Base-by-base conservation (phyloP, 1,139 yeast genomes). In the Hansenula lynferdii region DNA sequence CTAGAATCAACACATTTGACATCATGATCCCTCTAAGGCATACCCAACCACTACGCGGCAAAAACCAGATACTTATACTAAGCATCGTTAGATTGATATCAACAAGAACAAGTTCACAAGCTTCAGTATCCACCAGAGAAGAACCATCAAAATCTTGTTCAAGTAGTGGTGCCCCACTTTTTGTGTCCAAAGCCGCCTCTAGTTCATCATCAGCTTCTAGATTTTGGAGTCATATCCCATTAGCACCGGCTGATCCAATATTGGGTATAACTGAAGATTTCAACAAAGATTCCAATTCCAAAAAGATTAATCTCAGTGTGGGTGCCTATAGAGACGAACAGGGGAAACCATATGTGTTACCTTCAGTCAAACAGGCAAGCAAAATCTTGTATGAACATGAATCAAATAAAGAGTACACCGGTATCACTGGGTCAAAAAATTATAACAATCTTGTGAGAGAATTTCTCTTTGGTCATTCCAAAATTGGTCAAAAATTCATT, bases 331-430 rank as follows among this genome's bases (percentile, higher is more conserved):
- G 96, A 60, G 96, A 87, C 60, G 74, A 79, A 51, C 52, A 63
- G 37, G 97, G 97, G 32, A 74, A 80, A 59, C 96, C 97, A 20
- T 85, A 94, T 81, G 80, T 90, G 31, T 72, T 90, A 39, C 95
- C 96, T 5, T 80, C 92, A 6, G 95, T 90, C n/a, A 74, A 67
- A 48, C 65, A 69, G 49, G 95, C 96, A 5, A 84, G 78, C 49
- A 56, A 60, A 28, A 41, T 51, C 7, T 42, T 63, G 9, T 58
- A 51, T 16, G 33, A 41, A 15, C 39, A 44, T 28, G 53, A 50
- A 37, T 15, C 44, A 1, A 82, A 86, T 67, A 95, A 87, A 65
- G 95, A 90, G 67, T 84, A 89, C 67, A 37, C 56, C 38, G 39
- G 94, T 8, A 90, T 92, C 55, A 69, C 80, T 18, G 98, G 98